Evolutionary conservation across 1,284 basidiomycete genomes (phyloP), one percentile per base, ranked within the genome.

Genomic region (Phenoliferia sp.): DNA sequence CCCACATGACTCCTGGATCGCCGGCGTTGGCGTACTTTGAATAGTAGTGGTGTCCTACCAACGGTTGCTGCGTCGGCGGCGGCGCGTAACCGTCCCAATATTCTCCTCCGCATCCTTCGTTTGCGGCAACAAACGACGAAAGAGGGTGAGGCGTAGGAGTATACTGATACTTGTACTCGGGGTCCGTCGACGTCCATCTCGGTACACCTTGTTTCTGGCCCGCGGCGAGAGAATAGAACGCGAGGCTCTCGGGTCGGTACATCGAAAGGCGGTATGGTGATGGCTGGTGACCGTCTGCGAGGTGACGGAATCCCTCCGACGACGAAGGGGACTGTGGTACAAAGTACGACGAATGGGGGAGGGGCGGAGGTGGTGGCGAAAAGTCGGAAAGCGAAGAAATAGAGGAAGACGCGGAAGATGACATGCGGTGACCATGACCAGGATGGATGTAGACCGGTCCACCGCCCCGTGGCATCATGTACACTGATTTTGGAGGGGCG

Each of bases 211-310:
- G 64, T 0, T 61, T 63, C 19, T 71, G 65, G 3, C 68, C 68
- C 0, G 70, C 67, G 2, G 67, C 70, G 31, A 71, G 65, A 19
- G 70, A 67, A 57, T 69, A 71, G 59, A 67, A 71, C 4, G 56
- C 63, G 28, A 71, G 68, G 9, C 32, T 34, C 26, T 62, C 61
- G 32, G 34, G 33, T 31, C 29, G 6, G 29, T 29, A 26, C 33
- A 26, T 55, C 26, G 61, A 26, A 7, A 28, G 33, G n/a, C n/a
- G n/a, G n/a, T n/a, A n/a, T n/a, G n/a, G n/a, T 62, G 63, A 59
- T 67, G 64, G 3, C 60, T 68, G 22, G 67, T 65, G 67, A 2
- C 52, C 36, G 57, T 67, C 55, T 16, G 59, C 35, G 56, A 71
- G 68, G 6, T 63, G 60, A 1, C 36, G 5, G 61, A 71, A 71